Evolutionary conservation across 176 grass and related monocot genomes (phyloP).

Genomic region (Cenchrus americanus): DNA sequence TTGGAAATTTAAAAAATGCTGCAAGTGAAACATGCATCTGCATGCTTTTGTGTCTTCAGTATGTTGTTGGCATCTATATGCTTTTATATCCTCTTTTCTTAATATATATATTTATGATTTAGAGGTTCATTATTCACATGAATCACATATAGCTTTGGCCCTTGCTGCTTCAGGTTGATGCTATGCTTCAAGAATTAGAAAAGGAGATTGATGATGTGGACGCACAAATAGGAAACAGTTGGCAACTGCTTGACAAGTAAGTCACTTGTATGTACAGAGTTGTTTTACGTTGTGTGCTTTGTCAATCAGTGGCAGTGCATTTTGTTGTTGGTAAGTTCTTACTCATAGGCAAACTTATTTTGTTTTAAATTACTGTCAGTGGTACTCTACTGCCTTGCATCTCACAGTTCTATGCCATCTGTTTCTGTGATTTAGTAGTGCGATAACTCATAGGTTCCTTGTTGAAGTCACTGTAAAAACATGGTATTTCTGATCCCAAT

Average conservation of each 20-base stretch:
- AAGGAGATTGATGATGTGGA: slow-evolving; percentile 99
- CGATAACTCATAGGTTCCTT: not conserved
- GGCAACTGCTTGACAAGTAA: slow-evolving; percentile 97
- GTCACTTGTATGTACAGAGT: slow-evolving; percentile 1
- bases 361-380: not conserved
- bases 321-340: slow-evolving; percentile 21
- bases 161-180: slow-evolving; percentile 79
- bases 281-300: slow-evolving; percentile 32
- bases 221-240: slow-evolving; percentile 92
- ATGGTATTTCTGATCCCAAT: slow-evolving; percentile 4
- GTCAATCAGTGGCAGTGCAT: slow-evolving; percentile 5
- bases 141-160: slow-evolving; percentile 7
- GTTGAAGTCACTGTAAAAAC: slow-evolving; percentile 4
- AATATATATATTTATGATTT: slow-evolving; percentile 28
- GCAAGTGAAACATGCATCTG: not conserved
- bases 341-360: not conserved
- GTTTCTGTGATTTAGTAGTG: slow-evolving; percentile 31
- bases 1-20: not conserved
- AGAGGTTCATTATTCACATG: slow-evolving; percentile 17
- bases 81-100: not conserved
- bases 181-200: slow-evolving; percentile 90
- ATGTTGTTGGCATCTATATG: not conserved
- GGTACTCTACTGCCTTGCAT: slow-evolving; percentile 1
- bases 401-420: not conserved
- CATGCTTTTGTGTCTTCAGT: slow-evolving; percentile 2